Conservation (phyloP, 495 filamentous ascomycete species). For the Penicillium egyptiacum region DNA sequence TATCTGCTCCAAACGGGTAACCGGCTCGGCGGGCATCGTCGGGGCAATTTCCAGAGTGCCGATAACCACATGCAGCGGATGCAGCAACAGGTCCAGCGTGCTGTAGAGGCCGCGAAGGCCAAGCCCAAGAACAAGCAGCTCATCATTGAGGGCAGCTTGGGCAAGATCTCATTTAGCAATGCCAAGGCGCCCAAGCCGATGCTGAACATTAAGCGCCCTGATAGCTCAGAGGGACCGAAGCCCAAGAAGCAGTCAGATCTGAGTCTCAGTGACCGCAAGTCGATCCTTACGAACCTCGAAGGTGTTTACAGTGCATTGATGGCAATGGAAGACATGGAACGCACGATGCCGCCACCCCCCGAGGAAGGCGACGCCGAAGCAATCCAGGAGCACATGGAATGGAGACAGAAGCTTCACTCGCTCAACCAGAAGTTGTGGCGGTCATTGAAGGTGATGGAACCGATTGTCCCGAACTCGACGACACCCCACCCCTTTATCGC, state of each 20-base stretch:
- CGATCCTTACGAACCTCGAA: constrained; percentile 80
- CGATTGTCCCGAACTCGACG: constrained; percentile 70
- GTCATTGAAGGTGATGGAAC: constrained; percentile 84
- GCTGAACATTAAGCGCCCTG: constrained; percentile 90
- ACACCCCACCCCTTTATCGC: constrained; percentile 92
- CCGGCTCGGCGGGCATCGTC: constrained; percentile 62
- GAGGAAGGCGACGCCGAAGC: constrained; percentile 63
- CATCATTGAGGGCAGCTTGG: constrained; percentile 96
- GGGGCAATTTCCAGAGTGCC: constrained; percentile 69
- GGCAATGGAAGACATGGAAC: constrained; percentile 90
- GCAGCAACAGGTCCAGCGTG: constrained; percentile 97
- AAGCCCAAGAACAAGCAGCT: constrained; percentile 98
- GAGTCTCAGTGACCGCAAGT: constrained; percentile 72
- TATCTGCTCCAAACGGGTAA: constrained; percentile 92
- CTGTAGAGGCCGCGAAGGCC: constrained; percentile 93
- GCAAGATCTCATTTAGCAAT: constrained; percentile 99
- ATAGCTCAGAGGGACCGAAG: constrained; percentile 58
- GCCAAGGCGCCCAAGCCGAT: constrained; percentile 93
- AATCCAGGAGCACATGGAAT: constrained; percentile 66
- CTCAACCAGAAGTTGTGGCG: constrained; percentile 83
- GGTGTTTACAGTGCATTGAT: constrained; percentile 82
- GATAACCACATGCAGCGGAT: constrained; percentile 98
- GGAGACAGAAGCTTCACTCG: constrained; percentile 64
- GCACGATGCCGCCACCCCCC: constrained; percentile 73
- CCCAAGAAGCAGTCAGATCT: constrained; percentile 48